These are phyloP conservation scores for Globisporangium spiculum DNA, from an alignment of 352 stramenopile genomes.

Conservation along the genomic window DNA sequence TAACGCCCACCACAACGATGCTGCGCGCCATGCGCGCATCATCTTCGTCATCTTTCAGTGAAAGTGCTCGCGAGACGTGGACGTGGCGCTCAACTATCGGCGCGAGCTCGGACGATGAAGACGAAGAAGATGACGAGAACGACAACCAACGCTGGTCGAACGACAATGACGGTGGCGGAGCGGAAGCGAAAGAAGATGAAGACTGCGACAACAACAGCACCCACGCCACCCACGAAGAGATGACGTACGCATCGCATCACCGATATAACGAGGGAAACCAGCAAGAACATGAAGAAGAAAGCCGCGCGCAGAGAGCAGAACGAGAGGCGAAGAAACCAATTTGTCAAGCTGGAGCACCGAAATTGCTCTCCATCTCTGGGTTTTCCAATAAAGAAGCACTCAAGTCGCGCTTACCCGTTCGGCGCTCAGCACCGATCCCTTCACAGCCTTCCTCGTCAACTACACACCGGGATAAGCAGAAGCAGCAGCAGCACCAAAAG, in stretches of 20 bases:
- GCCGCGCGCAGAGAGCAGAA: background rate
- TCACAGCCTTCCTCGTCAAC: background rate
- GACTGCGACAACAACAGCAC: background rate
- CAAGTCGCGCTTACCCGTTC: constrained; percentile 12
- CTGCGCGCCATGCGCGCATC: background rate
- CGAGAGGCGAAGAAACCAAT: constrained; percentile 1
- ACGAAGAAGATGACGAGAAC: constrained; percentile 20
- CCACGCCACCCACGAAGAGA: background rate
- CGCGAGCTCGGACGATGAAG: constrained; percentile 28
- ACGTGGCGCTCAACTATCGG: constrained; percentile 56
- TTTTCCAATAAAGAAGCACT: constrained; percentile 24
- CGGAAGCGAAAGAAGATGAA: background rate
- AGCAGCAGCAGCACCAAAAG: background rate
- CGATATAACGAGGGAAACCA: background rate
- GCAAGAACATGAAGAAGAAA: background rate
- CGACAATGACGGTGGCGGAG: background rate
- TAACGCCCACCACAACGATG: background rate
- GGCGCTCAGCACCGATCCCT: background rate
- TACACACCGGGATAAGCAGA: background rate
- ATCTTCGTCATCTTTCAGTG: background rate
- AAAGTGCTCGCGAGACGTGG: constrained; percentile 39
- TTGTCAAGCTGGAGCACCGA: background rate
- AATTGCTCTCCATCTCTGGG: constrained; percentile 17
- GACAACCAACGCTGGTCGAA: constrained; percentile 8
- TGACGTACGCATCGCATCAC: background rate